Evolutionary conservation across 345 rosid species (phyloP).

Genomic region (Litchi chinensis): DNA sequence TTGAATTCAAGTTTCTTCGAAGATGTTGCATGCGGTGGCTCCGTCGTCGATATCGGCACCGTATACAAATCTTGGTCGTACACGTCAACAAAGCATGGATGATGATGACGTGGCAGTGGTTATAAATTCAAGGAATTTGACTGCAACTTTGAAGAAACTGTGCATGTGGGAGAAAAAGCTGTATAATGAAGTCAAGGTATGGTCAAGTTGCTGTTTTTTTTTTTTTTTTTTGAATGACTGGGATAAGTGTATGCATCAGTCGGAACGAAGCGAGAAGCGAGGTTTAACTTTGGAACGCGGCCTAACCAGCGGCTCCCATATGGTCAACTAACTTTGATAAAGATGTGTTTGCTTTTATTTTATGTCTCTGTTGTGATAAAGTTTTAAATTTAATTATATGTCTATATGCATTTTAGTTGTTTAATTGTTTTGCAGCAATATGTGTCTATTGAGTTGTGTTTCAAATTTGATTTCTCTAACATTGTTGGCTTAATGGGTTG

Average conservation of each 20-base stretch:
- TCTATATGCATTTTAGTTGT: neutral
- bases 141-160: conserved; percentile 55
- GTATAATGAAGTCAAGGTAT: conserved; percentile 72
- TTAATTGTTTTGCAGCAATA: neutral
- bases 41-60: neutral
- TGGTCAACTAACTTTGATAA: conserved; percentile 8
- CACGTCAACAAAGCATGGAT: conserved; percentile 19
- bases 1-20: conserved; percentile 36
- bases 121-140: conserved; percentile 43
- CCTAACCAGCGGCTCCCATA: too few species aligned
- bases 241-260: too few species aligned
- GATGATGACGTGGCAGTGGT: conserved; percentile 28
- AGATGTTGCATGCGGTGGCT: conserved; percentile 33
- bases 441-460: neutral
- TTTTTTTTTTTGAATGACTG: too few species aligned
- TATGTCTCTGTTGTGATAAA: neutral
- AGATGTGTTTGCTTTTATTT: neutral
- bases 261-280: too few species aligned
- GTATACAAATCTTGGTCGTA: conserved; percentile 17
- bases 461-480: neutral
- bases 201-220: neutral
- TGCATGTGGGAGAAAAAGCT: conserved; percentile 78
- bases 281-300: too few species aligned
- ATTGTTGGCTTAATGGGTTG: neutral
- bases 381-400: neutral